A percentile compares a stretch with the other conserved stretches of the same genome.
These are phyloP conservation scores for Trichoderma polysporum DNA, from an alignment of 2,329 filamentous ascomycete genomes.

Conservation along the genomic window DNA sequence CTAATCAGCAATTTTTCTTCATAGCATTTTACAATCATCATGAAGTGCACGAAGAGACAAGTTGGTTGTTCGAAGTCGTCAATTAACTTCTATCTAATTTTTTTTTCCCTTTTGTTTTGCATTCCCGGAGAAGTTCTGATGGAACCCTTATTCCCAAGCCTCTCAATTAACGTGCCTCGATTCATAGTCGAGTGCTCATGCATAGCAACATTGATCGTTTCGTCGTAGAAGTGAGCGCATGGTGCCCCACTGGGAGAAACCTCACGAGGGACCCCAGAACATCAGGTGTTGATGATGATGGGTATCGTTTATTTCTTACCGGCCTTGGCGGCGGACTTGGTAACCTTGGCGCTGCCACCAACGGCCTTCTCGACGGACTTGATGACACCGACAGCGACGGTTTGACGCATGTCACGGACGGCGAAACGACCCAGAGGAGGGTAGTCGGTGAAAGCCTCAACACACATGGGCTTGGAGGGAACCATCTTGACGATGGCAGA, in stretches of 20 bases:
- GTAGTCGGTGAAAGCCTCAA: constrained; percentile 99
- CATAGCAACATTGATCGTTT: constrained; percentile 45
- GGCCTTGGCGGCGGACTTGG: constrained; percentile 72
- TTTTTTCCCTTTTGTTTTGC: constrained; percentile 47
- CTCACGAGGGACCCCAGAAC: constrained; percentile 28
- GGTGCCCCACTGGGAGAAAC: constrained; percentile 28
- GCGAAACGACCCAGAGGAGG: constrained; percentile 99
- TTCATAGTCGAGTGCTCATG: constrained; percentile 45
- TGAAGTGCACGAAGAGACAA: background rate
- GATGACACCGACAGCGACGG: constrained; percentile 92
- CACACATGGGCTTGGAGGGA: constrained; percentile 99
- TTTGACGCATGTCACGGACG: constrained; percentile 96
- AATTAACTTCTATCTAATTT: constrained; percentile 50
- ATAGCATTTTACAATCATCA: too few species aligned
- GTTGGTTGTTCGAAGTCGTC: constrained; percentile 25
- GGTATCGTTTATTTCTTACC: constrained; percentile 64
- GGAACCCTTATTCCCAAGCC: constrained; percentile 40
- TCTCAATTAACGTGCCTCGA: constrained; percentile 46
- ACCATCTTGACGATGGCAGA: constrained; percentile 99
- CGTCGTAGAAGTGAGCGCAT: constrained; percentile 48
- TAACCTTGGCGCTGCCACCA: constrained; percentile 61
- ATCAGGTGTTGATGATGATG: constrained; percentile 26
- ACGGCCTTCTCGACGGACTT: constrained; percentile 74
- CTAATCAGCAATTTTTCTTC: too few species aligned
- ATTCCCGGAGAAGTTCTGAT: constrained; percentile 46